Conservation (phyloP, 2,329 filamentous ascomycete genomes). For the Dactylellina cionopaga region DNA sequence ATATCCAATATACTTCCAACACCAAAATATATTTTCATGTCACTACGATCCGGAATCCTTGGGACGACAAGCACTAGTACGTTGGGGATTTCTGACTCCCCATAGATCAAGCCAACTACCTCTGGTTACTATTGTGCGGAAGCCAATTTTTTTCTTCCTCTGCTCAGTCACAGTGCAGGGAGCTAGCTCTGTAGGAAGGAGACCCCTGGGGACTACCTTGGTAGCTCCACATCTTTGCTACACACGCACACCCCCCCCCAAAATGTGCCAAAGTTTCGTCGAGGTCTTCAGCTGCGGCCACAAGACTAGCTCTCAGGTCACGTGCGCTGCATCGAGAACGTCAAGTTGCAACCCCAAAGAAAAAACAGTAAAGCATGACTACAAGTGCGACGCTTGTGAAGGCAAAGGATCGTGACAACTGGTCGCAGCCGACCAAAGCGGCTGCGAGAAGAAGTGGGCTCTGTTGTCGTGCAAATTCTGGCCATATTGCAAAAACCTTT, state of each 20-base stretch:
- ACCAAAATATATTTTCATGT: conserved; percentile 36
- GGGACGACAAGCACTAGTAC: conserved; percentile 46
- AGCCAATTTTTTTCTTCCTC: conserved; percentile 31
- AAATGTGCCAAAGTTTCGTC: conserved; percentile 47
- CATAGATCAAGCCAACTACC: conserved; percentile 24
- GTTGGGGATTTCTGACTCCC: conserved; percentile 33
- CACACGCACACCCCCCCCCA: conserved; percentile 44
- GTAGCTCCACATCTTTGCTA: conserved; percentile 52
- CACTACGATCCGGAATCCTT: conserved; percentile 31
- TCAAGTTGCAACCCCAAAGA: conserved; percentile 22
- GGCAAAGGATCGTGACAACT: conserved; percentile 41
- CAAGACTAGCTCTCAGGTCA: conserved; percentile 22
- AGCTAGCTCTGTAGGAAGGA: conserved; percentile 50
- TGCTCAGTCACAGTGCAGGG: conserved; percentile 41
- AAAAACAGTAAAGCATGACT: conserved; percentile 25
- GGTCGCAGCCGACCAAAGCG: conserved; percentile 19
- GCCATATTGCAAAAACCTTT: conserved; percentile 26
- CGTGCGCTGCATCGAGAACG: conserved; percentile 45
- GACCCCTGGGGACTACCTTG: conserved; percentile 34
- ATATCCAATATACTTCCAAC: conserved; percentile 17
- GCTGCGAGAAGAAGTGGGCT: conserved; percentile 35
- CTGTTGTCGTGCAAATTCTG: conserved; percentile 17
- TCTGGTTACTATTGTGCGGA: conserved; percentile 24
- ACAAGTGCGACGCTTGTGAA: conserved; percentile 45
- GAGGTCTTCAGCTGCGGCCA: conserved; percentile 44